Evolutionary conservation across 1,139 yeast species (phyloP), one percentile per base, ranked within the genome.

Genomic region (Geotrichum bryndzae): DNA sequence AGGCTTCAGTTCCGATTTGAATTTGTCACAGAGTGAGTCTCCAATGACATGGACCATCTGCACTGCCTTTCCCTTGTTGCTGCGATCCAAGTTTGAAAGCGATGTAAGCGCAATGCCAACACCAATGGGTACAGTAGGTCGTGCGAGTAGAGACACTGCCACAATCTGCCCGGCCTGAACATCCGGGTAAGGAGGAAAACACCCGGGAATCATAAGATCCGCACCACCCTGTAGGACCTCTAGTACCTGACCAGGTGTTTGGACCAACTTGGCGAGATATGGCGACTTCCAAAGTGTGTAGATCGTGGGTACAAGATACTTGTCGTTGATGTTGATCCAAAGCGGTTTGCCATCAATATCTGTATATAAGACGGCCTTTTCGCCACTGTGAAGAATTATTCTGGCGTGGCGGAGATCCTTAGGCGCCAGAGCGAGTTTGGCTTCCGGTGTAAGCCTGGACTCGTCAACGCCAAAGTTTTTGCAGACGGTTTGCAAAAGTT

Each of bases 151-250:
- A 0, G 86, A 89, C 46, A 94, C 80, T 0, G 89, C 96, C 22
- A 90, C 96, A n/a, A 87, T 72, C 0, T 80, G 69, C 0, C 87
- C 92, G 59, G 74, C 75, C 1, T 68, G 69, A 3, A 83, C 70
- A 70, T 52, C 79, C 63, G 87, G 90, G 69, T 88, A 86, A 0
- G 96, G 96, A 0, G 90, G 88, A 6, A 88, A 78, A 2, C 94
- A 84, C 0, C 99, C 99, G 0, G 96, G 95, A 46, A 89, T 79
- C 97, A 94, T 92, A 68, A 94, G 78, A 72, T 92, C 87, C 0
- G 98, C 97, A 8, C 97, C 97, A 64, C 83, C 84, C 48, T 80
- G 77, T 35, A 91, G 74, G 22, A 79, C 77, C 61, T 82, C 82
- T 23, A 92, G 79, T 1, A 94, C 97, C 68, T 81, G 84, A 13